Conservation (phyloP, 192 early-diverging fungal genomes). For the Coemansia sp. region DNA sequence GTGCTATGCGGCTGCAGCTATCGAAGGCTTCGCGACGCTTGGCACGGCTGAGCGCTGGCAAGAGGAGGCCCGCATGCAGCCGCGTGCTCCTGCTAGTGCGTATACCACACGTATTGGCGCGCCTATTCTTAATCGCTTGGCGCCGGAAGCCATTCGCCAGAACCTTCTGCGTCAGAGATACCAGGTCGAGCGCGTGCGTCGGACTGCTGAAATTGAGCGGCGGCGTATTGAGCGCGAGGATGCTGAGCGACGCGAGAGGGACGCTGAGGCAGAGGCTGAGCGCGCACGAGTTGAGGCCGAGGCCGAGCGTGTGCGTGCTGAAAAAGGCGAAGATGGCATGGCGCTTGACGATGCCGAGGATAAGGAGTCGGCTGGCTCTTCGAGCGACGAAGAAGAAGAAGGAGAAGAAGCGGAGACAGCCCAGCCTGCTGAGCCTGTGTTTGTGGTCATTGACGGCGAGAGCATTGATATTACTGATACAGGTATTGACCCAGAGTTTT, state of each 20-base stretch:
- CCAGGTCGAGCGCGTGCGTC: slow-evolving; percentile 44
- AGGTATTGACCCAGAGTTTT: slow-evolving; percentile 92
- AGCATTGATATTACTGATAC: slow-evolving; percentile 88
- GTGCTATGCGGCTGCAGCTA: slow-evolving; percentile 43
- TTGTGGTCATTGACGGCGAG: slow-evolving; percentile 77
- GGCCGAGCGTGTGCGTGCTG: slow-evolving; percentile 1
- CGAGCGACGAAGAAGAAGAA: background rate
- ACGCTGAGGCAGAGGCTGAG: slow-evolving; percentile 56
- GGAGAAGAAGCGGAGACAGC: background rate
- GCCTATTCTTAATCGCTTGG: slow-evolving; percentile 68
- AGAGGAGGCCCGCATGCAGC: slow-evolving; percentile 85
- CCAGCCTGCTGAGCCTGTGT: slow-evolving; percentile 22
- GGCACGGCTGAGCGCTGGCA: slow-evolving; percentile 81
- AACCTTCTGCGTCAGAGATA: slow-evolving; percentile 45
- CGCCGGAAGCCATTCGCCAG: slow-evolving; percentile 76
- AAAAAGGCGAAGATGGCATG: background rate
- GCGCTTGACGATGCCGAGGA: slow-evolving; percentile 6
- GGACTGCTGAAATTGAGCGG: slow-evolving; percentile 42
- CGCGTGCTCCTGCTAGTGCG: slow-evolving; percentile 63
- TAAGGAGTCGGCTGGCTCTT: background rate
- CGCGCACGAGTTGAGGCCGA: slow-evolving; percentile 6
- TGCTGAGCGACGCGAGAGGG: slow-evolving; percentile 55
- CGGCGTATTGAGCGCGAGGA: slow-evolving; percentile 53
- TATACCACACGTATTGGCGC: slow-evolving; percentile 64
- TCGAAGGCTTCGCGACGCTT: slow-evolving; percentile 72